Conservation (phyloP, 1,284 basidiomycete genomes). For the Erythrobasidium hasegawianum region DNA sequence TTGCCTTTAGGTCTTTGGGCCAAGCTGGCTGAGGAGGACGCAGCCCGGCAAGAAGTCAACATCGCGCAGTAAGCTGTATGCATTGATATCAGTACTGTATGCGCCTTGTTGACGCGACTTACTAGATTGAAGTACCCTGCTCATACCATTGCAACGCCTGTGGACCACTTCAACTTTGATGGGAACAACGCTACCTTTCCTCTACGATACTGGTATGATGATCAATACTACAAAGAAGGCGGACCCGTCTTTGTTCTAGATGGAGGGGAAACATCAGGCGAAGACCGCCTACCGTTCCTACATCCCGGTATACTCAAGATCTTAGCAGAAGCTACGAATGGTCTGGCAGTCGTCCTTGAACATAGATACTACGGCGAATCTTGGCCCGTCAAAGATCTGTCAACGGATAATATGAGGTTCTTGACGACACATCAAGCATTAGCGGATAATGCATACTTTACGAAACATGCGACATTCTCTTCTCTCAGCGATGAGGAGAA, state of each 20-base stretch:
- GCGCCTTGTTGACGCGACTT: background rate
- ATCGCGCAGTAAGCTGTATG: background rate
- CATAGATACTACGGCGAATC: conserved; percentile 84
- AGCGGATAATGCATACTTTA: conserved; percentile 89
- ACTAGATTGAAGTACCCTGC: conserved; percentile 14
- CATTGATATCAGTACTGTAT: background rate
- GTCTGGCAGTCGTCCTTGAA: conserved; percentile 80
- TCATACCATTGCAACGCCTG: conserved; percentile 9
- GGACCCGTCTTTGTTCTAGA: conserved; percentile 65
- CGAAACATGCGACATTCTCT: conserved; percentile 69
- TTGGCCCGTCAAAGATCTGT: conserved; percentile 70
- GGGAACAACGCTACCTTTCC: conserved; percentile 34
- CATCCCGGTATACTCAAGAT: conserved; percentile 73
- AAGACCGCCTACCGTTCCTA: conserved; percentile 44
- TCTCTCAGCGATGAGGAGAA: conserved; percentile 64
- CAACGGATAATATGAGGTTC: conserved; percentile 62
- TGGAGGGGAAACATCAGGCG: conserved; percentile 48
- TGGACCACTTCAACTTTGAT: conserved; percentile 40
- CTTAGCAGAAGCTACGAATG: conserved; percentile 73
- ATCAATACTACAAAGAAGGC: conserved; percentile 69
- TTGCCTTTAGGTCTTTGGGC: conserved; percentile 35
- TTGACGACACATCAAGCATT: conserved; percentile 83
- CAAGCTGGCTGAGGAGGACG: conserved; percentile 1
- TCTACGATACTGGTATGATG: conserved; percentile 73
- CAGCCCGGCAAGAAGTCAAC: conserved; percentile 5